phyloP scores from a whole-genome alignment of 495 filamentous ascomycete genomes.

The Aspergillus bridgeri region DNA sequence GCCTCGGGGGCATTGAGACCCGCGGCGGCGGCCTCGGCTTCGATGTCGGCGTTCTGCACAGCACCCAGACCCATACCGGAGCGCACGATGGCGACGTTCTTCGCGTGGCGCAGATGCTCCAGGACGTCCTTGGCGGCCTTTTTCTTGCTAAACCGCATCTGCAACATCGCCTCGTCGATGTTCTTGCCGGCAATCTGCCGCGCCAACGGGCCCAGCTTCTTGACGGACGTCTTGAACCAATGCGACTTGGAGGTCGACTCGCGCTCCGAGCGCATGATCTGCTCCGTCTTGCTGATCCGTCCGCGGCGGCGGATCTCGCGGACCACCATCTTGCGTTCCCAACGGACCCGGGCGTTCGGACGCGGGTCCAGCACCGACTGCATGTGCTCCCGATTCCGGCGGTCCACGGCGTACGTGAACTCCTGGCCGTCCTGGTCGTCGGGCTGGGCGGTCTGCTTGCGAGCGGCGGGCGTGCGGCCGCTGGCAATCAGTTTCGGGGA shows the following conservation, averaged over 20 bases:
- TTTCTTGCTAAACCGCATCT: conserved; percentile 96
- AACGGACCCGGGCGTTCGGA: conserved; percentile 60
- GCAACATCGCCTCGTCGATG: conserved; percentile 84
- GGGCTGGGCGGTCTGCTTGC: conserved; percentile 9
- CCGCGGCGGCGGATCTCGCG: conserved; percentile 64
- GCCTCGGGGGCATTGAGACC: no score
- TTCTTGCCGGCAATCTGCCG: conserved; percentile 88
- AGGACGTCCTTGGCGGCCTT: conserved; percentile 78
- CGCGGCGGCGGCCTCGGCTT: conserved; percentile 15
- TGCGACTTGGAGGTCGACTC: conserved; percentile 59
- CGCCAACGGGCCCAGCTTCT: conserved; percentile 82
- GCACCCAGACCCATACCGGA: conserved; percentile 80
- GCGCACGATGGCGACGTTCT: conserved; percentile 70
- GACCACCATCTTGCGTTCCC: conserved; percentile 79
- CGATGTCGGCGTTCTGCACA: conserved; percentile 14
- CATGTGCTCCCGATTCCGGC: conserved; percentile 49
- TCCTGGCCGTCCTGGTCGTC: conserved; percentile 17
- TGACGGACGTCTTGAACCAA: conserved; percentile 72
- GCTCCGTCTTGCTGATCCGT: conserved; percentile 57
- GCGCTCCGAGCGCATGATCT: conserved; percentile 71
- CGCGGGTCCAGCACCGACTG: conserved; percentile 63
- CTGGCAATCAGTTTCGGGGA: conserved; percentile 21
- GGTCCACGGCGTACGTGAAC: conserved; percentile 18
- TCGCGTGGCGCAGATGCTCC: conserved; percentile 71
- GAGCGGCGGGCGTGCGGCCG: conserved; percentile 30